These are phyloP conservation scores for Panicum miliaceum DNA, from an alignment of 176 grass and related monocot genomes.

Conservation along the genomic window DNA sequence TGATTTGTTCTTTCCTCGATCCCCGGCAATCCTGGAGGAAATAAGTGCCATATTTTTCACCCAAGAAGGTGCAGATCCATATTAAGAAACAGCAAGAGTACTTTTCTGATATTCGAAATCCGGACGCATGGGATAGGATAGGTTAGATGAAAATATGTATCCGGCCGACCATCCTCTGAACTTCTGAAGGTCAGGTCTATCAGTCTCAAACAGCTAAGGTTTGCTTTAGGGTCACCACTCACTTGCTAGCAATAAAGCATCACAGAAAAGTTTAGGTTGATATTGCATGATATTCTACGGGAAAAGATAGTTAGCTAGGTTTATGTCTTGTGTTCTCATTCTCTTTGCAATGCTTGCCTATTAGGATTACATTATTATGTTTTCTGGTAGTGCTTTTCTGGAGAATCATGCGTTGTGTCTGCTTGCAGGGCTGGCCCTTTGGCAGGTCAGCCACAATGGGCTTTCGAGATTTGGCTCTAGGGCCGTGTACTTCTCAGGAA, in stretches of 20 bases:
- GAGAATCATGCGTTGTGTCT: neutral
- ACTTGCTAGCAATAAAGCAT: neutral
- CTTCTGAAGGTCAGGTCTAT: neutral
- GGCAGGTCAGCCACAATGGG: neutral
- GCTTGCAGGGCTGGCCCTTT: no score
- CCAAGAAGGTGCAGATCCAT: neutral
- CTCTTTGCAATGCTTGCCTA: neutral
- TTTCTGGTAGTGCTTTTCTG: neutral
- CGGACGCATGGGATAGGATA: neutral
- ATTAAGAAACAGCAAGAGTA: neutral
- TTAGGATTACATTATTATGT: neutral
- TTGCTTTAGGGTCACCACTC: neutral
- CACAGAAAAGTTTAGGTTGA: neutral
- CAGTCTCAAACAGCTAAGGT: constrained; percentile 5
- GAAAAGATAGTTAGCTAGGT: neutral
- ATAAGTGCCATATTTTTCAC: constrained; percentile 18
- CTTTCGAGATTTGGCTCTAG: neutral
- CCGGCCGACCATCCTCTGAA: neutral
- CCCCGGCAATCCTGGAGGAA: neutral
- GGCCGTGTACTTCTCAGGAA: neutral
- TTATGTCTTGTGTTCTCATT: neutral
- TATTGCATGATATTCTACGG: neutral
- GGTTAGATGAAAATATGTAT: neutral
- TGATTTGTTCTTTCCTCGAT: neutral
- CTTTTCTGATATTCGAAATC: neutral